Evolutionary conservation across 1,284 basidiomycete genomes (phyloP).

Genomic region (Austroboletus niveus): DNA sequence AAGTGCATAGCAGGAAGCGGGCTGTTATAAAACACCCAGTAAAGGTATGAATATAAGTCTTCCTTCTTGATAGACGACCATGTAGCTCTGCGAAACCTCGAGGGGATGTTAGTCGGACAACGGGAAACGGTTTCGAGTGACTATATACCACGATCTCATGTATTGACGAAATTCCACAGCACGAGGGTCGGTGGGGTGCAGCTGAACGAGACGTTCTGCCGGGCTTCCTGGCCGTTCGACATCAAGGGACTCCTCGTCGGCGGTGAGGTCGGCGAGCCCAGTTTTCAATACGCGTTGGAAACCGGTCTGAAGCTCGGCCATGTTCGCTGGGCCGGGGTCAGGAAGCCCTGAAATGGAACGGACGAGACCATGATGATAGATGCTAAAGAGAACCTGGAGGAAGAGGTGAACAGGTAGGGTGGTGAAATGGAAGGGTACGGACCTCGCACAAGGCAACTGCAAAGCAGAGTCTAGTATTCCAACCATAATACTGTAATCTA

Average conservation of each 20-base stretch:
- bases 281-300: constrained; percentile 58
- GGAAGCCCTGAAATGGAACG: constrained; percentile 51
- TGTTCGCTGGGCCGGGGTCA: constrained; percentile 45
- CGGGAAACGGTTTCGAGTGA: background rate
- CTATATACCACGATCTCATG: constrained; percentile 56
- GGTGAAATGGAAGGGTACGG: constrained; percentile 4
- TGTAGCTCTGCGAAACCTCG: constrained; percentile 68
- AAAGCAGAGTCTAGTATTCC: constrained; percentile 41
- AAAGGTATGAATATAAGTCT: constrained; percentile 76
- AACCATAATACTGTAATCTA: constrained; percentile 42
- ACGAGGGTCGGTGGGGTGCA: constrained; percentile 64
- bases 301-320: constrained; percentile 56
- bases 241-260: constrained; percentile 55
- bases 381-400: constrained; percentile 69
- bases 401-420: background rate
- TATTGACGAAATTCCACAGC: constrained; percentile 75
- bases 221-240: constrained; percentile 58
- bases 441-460: constrained; percentile 61
- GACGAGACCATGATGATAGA: constrained; percentile 65
- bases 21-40: constrained; percentile 80
- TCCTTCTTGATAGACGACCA: constrained; percentile 71
- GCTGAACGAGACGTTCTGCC: constrained; percentile 52
- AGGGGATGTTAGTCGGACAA: constrained; percentile 7
- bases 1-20: constrained; percentile 52
- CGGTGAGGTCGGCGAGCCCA: constrained; percentile 52